These are phyloP conservation scores for Pythium aquatile DNA, from an alignment of 352 stramenopile genomes.

Conservation along the genomic window DNA sequence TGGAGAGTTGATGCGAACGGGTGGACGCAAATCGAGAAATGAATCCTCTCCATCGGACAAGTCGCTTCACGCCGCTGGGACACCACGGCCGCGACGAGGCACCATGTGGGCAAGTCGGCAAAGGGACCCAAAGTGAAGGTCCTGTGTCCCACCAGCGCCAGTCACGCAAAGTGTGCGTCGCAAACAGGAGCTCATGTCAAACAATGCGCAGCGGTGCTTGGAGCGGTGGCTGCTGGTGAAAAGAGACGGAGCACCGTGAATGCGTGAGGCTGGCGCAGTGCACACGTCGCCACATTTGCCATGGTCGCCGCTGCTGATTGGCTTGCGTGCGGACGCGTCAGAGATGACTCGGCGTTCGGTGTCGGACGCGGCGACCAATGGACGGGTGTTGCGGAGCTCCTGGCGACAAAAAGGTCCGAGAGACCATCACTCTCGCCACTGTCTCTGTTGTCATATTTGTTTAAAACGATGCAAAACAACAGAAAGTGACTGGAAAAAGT, in stretches of 20 bases:
- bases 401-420: slow-evolving; percentile 9
- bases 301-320: not conserved
- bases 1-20: not conserved
- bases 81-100: not conserved
- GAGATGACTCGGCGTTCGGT: not conserved
- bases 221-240: not conserved
- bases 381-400: slow-evolving; percentile 6
- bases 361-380: not conserved
- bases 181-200: not conserved
- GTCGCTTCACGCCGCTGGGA: not conserved
- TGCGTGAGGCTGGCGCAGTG: not conserved
- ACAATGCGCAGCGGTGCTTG: not conserved
- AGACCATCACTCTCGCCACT: slow-evolving; percentile 20
- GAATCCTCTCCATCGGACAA: not conserved
- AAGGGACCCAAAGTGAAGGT: not conserved
- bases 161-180: not conserved
- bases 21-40: slow-evolving; percentile 15
- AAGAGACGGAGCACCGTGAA: not conserved
- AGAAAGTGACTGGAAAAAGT: not conserved
- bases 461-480: slow-evolving; percentile 12
- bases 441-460: slow-evolving; percentile 13
- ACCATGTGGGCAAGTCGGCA: not conserved
- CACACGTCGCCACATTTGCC: not conserved
- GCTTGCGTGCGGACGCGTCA: not conserved
- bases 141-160: slow-evolving; percentile 1